Conservation (phyloP, 2,329 filamentous ascomycete species). For the Diaporthe helianthi region DNA sequence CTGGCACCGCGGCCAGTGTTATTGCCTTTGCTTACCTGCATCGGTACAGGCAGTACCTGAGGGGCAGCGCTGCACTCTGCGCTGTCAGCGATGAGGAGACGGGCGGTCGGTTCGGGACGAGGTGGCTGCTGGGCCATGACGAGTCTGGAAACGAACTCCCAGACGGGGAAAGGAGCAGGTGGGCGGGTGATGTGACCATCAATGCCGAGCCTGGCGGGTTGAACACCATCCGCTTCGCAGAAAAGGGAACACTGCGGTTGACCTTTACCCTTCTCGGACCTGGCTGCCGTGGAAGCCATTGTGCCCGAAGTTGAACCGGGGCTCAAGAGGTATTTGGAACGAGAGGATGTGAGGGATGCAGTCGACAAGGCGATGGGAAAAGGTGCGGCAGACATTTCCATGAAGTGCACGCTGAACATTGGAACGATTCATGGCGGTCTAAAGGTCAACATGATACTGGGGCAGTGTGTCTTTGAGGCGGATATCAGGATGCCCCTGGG, state of each 20-base stretch:
- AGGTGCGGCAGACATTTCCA: slow-evolving; percentile 44
- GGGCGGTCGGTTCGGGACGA: slow-evolving; percentile 47
- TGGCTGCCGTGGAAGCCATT: slow-evolving; percentile 29
- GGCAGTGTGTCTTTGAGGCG: slow-evolving; percentile 46
- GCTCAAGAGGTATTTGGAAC: slow-evolving; percentile 42
- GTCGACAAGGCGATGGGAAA: slow-evolving; percentile 47
- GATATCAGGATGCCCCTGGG: slow-evolving; percentile 51
- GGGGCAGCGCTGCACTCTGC: slow-evolving; percentile 40
- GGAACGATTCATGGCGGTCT: slow-evolving; percentile 49
- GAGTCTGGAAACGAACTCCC: slow-evolving; percentile 40
- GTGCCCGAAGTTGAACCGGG: slow-evolving; percentile 29
- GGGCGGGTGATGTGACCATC: slow-evolving; percentile 48
- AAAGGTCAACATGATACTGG: slow-evolving; percentile 52
- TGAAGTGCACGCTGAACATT: slow-evolving; percentile 48
- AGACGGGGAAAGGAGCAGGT: slow-evolving; percentile 41
- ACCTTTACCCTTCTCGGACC: slow-evolving; percentile 42
- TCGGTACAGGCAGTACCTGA: slow-evolving; percentile 36
- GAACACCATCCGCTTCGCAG: slow-evolving; percentile 48
- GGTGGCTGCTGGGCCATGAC: slow-evolving; percentile 45
- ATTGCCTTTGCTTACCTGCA: slow-evolving; percentile 47
- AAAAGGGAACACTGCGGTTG: slow-evolving; percentile 51
- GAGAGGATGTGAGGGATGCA: slow-evolving; percentile 41
- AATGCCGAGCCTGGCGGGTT: slow-evolving; percentile 47
- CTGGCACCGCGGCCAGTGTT: slow-evolving; percentile 48
- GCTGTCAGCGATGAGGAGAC: slow-evolving; percentile 50